phyloP scores from a whole-genome alignment of 2,329 filamentous ascomycete genomes.

The Uncinocarpus reesii region DNA sequence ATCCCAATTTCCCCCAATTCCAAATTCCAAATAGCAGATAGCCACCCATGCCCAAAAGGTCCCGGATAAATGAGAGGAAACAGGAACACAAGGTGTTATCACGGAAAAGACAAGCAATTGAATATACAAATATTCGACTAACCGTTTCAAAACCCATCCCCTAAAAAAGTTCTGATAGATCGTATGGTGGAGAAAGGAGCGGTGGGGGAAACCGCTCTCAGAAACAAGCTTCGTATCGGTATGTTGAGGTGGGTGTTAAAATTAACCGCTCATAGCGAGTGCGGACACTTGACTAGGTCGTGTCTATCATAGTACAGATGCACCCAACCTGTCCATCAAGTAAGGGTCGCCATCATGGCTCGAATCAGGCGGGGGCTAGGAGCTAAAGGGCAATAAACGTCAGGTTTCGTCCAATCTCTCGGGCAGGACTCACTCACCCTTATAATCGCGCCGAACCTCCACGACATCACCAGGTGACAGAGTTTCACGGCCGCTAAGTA shows the following conservation, averaged over 20 bases:
- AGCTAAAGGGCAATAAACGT: conserved; percentile 36
- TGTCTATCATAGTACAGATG: background rate
- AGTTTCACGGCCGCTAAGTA: conserved; percentile 44
- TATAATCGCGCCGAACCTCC: conserved; percentile 73
- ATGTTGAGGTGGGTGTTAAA: no score
- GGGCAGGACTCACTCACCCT: conserved; percentile 57
- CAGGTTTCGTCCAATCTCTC: background rate
- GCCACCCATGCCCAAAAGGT: background rate
- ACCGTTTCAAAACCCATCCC: no score
- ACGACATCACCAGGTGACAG: conserved; percentile 42
- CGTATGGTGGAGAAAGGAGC: no score
- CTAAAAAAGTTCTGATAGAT: no score
- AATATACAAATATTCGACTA: no score
- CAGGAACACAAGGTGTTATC: no score
- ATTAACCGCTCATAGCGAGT: no score
- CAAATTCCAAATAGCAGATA: background rate
- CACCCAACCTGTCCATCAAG: conserved; percentile 33
- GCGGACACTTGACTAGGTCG: no score
- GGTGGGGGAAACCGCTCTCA: no score
- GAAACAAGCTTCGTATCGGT: no score
- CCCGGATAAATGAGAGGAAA: no score
- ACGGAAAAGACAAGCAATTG: no score
- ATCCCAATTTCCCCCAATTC: background rate
- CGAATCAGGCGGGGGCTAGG: conserved; percentile 54
- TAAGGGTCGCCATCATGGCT: conserved; percentile 62